Evolutionary conservation across 2,329 filamentous ascomycete species (phyloP), one percentile per base, ranked within the genome.

Genomic region (Aschersonia sp.): DNA sequence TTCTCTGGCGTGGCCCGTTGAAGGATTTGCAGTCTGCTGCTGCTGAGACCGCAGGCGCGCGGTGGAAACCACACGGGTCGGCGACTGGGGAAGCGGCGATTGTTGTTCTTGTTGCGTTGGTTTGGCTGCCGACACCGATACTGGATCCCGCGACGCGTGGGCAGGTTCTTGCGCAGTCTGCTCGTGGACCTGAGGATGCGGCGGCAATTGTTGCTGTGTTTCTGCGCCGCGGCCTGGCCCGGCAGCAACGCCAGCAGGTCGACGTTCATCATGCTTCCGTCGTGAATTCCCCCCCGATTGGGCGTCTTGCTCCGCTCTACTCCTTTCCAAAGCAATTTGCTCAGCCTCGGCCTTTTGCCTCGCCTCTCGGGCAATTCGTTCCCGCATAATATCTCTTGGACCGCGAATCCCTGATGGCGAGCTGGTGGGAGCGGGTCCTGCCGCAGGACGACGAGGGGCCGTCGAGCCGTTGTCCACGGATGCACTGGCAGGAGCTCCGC

Each of bases 371-470:
- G 85, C 85, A 48, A 78, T 76, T 49, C 89, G 81, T 61, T 89
- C 82, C 64, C 86, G 81, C 89, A 96, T 94, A 58, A 97, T 90
- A 68, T 90, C 85, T 54, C 85, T 81, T 12, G 90, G 90, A 37
- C 88, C 89, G 55, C 83, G 79, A 51, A 96, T 85, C 30, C 84
- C 81, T 50, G 73, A 72, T 8, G 75, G 75, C 11, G 76, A 78
- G 54, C 72, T 70, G 30, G 71, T 71, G 47, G 73, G 72, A 22
- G 66, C 65, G 35, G 75, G 70, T 3, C 69, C 65, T n/a, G 69
- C 67, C 2, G 69, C 66, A 32, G 70, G 68, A 45, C 72, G 68
- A 32, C 58, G 63, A 10, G 70, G 59, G 22, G 67, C 63, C 2
- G 69, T 57, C 37, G 67, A 51, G 49, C 68, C 73, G 60, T 76